Percentiles rank a stretch among this genome's conserved stretches.
Conservation (phyloP, 2,329 filamentous ascomycete genomes). For the Ophiostoma quercus region DNA sequence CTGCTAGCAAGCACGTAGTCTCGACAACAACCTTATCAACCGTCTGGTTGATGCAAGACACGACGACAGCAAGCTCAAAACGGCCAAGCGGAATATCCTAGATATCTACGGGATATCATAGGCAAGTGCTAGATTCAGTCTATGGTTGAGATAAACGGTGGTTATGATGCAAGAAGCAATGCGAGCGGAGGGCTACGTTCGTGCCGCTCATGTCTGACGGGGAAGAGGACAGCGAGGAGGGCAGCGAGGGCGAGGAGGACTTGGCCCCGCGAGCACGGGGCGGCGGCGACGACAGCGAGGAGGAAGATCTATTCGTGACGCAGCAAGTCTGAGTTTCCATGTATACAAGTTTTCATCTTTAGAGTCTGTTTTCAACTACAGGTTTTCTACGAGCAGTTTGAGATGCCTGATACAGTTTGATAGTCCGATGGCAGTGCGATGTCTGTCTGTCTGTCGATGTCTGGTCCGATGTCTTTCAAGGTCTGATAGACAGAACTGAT, state of each 20-base stretch:
- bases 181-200: constrained; percentile 56
- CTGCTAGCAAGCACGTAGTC: too few species aligned
- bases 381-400: not conserved
- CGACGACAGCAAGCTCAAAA: too few species aligned
- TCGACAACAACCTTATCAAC: too few species aligned
- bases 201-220: constrained; percentile 66
- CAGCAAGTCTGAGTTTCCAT: not conserved
- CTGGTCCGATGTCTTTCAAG: not conserved
- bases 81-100: too few species aligned
- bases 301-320: constrained; percentile 13
- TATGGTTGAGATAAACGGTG: constrained; percentile 75
- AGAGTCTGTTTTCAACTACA: not conserved
- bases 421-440: not conserved
- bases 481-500: not conserved
- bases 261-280: not conserved
- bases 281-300: constrained; percentile 18
- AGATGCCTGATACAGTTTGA: not conserved
- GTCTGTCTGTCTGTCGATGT: not conserved
- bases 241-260: constrained; percentile 24
- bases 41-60: too few species aligned
- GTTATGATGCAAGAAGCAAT: not conserved
- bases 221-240: constrained; percentile 38
- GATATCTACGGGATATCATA: too few species aligned
- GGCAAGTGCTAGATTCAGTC: constrained; percentile 60
- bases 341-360: not conserved